These are phyloP conservation scores for Rhexocercosporidium sp. DNA, from an alignment of 2,329 filamentous ascomycete genomes.

Conservation along the genomic window DNA sequence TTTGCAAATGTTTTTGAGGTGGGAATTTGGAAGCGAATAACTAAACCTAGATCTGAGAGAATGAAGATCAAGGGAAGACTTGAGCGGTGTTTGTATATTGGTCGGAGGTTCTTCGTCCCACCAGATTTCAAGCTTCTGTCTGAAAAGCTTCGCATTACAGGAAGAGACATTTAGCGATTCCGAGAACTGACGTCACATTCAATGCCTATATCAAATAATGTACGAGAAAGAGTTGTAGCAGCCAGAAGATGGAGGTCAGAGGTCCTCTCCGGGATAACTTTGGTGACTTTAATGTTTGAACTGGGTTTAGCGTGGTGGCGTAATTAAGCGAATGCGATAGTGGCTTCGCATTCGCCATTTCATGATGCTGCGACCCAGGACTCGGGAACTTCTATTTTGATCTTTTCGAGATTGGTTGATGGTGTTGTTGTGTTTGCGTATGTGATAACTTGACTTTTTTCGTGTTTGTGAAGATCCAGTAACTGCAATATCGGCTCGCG, in stretches of 20 bases:
- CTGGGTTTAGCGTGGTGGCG: background rate
- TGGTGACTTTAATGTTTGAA: background rate
- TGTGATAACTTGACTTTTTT: too few species aligned
- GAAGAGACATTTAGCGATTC: background rate
- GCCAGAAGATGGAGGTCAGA: too few species aligned
- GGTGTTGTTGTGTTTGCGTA: too few species aligned
- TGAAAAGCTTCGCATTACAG: background rate
- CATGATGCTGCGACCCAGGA: too few species aligned
- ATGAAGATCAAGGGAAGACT: background rate
- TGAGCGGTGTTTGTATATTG: background rate
- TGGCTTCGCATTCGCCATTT: constrained; percentile 4
- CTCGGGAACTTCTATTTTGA: too few species aligned
- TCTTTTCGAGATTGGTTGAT: too few species aligned
- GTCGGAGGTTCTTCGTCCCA: too few species aligned
- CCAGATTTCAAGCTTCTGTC: background rate
- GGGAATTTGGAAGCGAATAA: too few species aligned
- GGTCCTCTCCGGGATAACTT: background rate
- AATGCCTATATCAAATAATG: background rate
- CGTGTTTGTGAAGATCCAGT: too few species aligned
- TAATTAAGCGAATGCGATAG: background rate
- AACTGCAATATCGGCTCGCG: too few species aligned
- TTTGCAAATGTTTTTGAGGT: too few species aligned
- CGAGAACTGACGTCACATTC: background rate
- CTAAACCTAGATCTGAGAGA: too few species aligned
- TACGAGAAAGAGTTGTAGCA: background rate